Evolutionary conservation across 2,329 filamentous ascomycete species (phyloP).

Genomic region (Trichoderma pleuroti): DNA sequence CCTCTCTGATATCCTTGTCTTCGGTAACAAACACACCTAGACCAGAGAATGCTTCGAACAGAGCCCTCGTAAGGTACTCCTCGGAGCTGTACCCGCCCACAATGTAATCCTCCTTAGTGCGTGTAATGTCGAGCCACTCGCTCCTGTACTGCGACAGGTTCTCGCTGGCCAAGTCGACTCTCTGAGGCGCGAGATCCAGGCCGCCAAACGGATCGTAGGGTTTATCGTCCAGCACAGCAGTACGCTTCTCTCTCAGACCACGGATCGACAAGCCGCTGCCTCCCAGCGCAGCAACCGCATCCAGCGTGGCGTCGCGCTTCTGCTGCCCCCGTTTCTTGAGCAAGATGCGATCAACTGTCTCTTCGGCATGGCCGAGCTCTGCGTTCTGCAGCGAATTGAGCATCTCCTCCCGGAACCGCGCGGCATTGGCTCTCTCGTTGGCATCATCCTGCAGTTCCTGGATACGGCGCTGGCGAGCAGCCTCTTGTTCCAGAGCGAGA

Average conservation of each 20-base stretch:
- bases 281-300: conserved; percentile 28
- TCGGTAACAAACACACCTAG: conserved; percentile 84
- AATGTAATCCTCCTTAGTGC: conserved; percentile 61
- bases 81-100: conserved; percentile 80
- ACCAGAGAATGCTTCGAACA: conserved; percentile 88
- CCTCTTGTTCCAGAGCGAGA: conserved; percentile 64
- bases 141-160: conserved; percentile 66
- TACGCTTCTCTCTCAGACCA: conserved; percentile 66
- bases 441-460: conserved; percentile 66
- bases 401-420: conserved; percentile 63
- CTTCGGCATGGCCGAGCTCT: conserved; percentile 56
- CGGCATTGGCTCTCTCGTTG: conserved; percentile 62
- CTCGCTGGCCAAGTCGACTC: conserved; percentile 56
- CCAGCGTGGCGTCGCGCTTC: conserved; percentile 34
- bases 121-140: conserved; percentile 65
- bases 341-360: conserved; percentile 57
- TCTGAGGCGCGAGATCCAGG: conserved; percentile 61
- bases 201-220: conserved; percentile 90
- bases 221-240: conserved; percentile 52
- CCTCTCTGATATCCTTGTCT: conserved; percentile 51
- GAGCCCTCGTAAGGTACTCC: conserved; percentile 75
- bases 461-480: conserved; percentile 55
- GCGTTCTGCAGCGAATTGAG: conserved; percentile 66
- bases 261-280: conserved; percentile 60
- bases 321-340: conserved; percentile 69